A percentile compares a stretch with the other conserved stretches of the same genome.
Evolutionary conservation across 306 rosid genomes (phyloP).

Genomic region (Acacia crassicarpa): DNA sequence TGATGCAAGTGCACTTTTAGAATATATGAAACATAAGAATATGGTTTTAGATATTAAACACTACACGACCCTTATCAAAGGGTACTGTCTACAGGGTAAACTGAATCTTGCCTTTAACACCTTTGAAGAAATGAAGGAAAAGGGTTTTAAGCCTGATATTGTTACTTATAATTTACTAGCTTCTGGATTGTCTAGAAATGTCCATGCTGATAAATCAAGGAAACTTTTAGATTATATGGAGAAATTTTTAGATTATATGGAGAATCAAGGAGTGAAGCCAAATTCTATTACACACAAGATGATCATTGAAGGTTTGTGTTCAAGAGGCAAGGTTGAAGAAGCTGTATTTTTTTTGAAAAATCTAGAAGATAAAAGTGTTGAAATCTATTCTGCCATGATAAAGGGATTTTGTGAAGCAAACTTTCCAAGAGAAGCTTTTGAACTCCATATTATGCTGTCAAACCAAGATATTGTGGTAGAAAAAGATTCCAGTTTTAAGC

Average conservation of each 20-base stretch:
- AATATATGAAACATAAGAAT: constrained; percentile 58
- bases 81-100: constrained; percentile 55
- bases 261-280: constrained; percentile 53
- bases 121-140: constrained; percentile 56
- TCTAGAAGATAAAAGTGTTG: constrained; percentile 56
- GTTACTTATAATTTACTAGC: constrained; percentile 72
- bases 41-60: constrained; percentile 64
- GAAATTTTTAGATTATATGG: constrained; percentile 56
- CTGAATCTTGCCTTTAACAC: constrained; percentile 38
- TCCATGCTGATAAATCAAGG: constrained; percentile 31
- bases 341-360: constrained; percentile 53
- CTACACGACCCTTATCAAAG: constrained; percentile 76
- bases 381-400: constrained; percentile 64
- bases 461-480: constrained; percentile 42
- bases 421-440: constrained; percentile 43
- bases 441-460: constrained; percentile 49
- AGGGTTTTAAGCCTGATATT: constrained; percentile 67
- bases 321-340: constrained; percentile 58
- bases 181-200: constrained; percentile 61
- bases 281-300: constrained; percentile 54
- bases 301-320: constrained; percentile 74
- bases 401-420: constrained; percentile 72
- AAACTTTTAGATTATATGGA: background rate
- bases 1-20: constrained; percentile 57
- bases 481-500: constrained; percentile 45